These are phyloP conservation scores for Lichtheimia ornata DNA, from an alignment of 371 early-diverging fungal genomes.

Conservation along the genomic window DNA sequence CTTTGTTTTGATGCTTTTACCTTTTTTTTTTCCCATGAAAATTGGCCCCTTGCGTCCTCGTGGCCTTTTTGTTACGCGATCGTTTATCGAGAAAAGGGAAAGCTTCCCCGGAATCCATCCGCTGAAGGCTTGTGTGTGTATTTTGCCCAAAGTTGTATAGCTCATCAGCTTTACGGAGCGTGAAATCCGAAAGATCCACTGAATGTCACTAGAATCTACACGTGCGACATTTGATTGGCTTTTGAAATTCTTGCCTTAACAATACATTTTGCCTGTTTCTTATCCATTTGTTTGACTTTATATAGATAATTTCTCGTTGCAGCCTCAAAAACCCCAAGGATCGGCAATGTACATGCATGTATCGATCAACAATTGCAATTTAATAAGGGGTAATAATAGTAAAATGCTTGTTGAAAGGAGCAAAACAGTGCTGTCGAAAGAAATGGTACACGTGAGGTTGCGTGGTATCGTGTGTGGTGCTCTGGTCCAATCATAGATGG, in stretches of 20 bases:
- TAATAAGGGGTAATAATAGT: background rate
- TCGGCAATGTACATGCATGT: background rate
- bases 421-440: slow-evolving; percentile 2
- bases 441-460: slow-evolving; percentile 12
- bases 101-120: slow-evolving; percentile 5
- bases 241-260: slow-evolving; percentile 9
- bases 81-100: no score
- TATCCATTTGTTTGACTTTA: slow-evolving; percentile 6
- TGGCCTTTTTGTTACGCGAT: no score
- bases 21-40: no score
- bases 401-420: background rate
- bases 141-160: slow-evolving; percentile 1
- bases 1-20: no score
- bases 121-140: background rate
- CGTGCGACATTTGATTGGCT: slow-evolving; percentile 16
- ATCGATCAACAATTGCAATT: background rate
- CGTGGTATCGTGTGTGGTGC: slow-evolving; percentile 15
- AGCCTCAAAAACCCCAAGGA: no score
- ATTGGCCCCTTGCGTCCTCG: no score
- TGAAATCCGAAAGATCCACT: slow-evolving; percentile 9
- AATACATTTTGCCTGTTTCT: slow-evolving; percentile 1
- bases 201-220: slow-evolving; percentile 6
- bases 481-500: slow-evolving; percentile 3
- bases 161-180: slow-evolving; percentile 4
- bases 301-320: background rate